Conservation (phyloP, 2,329 filamentous ascomycete species). For the Nemania diffusa region DNA sequence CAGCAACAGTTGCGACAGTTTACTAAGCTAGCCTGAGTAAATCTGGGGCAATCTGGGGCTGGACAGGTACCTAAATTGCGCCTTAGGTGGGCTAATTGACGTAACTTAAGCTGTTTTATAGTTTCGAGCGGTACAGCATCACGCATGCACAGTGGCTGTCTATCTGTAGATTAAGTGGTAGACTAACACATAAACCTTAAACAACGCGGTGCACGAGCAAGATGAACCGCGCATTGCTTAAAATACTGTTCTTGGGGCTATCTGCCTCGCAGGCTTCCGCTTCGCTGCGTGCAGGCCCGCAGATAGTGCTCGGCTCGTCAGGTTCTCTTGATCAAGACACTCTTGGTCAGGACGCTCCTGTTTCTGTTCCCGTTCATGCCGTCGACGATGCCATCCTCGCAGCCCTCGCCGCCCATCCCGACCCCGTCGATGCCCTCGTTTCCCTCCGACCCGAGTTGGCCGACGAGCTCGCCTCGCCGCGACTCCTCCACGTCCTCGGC, state of each 20-base stretch:
- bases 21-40: too few species aligned
- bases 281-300: constrained; percentile 27
- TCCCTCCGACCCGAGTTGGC: constrained; percentile 37
- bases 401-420: constrained; percentile 36
- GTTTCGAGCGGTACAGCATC: too few species aligned
- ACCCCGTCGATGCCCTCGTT: constrained; percentile 41
- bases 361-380: constrained; percentile 15
- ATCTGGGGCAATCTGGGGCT: too few species aligned
- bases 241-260: constrained; percentile 18
- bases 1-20: too few species aligned
- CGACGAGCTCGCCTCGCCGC: constrained; percentile 53
- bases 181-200: too few species aligned
- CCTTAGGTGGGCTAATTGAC: background rate
- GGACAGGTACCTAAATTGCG: background rate
- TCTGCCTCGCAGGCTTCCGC: constrained; percentile 26
- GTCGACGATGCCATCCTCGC: constrained; percentile 25
- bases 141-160: too few species aligned
- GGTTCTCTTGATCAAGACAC: background rate
- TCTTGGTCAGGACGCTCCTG: background rate
- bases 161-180: too few species aligned
- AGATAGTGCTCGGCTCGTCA: constrained; percentile 23
- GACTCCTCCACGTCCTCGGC: constrained; percentile 71
- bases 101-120: background rate
- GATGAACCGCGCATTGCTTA: constrained; percentile 20
- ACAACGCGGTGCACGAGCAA: background rate